phyloP scores from a whole-genome alignment of 257 asterid species.

The Leptodermis oblonga region DNA sequence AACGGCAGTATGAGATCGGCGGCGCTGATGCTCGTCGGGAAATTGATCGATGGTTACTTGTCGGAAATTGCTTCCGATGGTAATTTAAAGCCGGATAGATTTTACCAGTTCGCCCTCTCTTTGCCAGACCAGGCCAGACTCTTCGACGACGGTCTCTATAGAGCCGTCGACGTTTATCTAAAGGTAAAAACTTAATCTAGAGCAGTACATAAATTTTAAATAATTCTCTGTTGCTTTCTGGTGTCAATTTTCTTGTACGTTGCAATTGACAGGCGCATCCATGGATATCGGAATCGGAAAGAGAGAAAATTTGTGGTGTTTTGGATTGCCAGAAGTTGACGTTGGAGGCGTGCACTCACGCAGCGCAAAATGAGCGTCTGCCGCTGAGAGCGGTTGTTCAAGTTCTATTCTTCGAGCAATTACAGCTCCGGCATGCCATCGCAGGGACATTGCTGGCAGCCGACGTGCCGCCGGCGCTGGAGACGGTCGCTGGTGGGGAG shows the following conservation, averaged over 20 bases:
- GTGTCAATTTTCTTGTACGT: background rate
- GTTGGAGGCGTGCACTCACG: slow-evolving; percentile 96
- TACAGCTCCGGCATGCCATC: slow-evolving; percentile 96
- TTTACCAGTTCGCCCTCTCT: slow-evolving; percentile 65
- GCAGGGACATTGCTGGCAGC: slow-evolving; percentile 63
- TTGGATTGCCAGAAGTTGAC: slow-evolving; percentile 91
- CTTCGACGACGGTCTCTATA: slow-evolving; percentile 89
- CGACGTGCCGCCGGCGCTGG: slow-evolving; percentile 31
- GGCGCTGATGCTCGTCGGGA: slow-evolving; percentile 72
- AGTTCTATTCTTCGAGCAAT: slow-evolving; percentile 91
- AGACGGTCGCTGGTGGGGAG: slow-evolving; percentile 27
- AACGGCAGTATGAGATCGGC: slow-evolving; percentile 41
- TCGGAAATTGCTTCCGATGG: slow-evolving; percentile 97
- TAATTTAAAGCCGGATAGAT: slow-evolving; percentile 70
- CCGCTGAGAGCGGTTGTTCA: slow-evolving; percentile 94
- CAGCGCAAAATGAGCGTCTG: slow-evolving; percentile 93
- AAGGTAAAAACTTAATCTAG: slow-evolving; percentile 38
- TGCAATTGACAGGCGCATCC: slow-evolving; percentile 65
- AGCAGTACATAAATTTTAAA: background rate
- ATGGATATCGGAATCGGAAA: slow-evolving; percentile 69
- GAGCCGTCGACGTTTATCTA: slow-evolving; percentile 97
- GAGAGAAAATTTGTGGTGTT: slow-evolving; percentile 75
- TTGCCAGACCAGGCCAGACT: slow-evolving; percentile 82
- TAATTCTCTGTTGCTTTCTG: background rate
- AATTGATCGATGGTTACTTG: slow-evolving; percentile 88